Conservation (phyloP, 371 early-diverging fungal species). For the Mortierella sp. region DNA sequence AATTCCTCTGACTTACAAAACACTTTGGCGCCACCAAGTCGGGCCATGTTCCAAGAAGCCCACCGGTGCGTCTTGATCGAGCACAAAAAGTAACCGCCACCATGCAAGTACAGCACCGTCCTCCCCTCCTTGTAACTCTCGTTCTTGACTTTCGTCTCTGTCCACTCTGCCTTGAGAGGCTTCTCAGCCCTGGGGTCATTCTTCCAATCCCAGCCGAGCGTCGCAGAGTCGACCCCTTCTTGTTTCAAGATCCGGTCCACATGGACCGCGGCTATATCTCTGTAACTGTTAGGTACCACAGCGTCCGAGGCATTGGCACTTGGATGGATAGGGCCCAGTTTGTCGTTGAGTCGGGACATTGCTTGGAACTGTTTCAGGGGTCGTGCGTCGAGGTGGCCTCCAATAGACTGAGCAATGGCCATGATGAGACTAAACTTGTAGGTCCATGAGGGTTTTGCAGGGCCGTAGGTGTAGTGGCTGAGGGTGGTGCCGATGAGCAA, state of each 20-base stretch:
- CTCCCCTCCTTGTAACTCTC: constrained; percentile 34
- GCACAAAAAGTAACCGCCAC: constrained; percentile 54
- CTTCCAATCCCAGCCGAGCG: constrained; percentile 54
- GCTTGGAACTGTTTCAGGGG: constrained; percentile 39
- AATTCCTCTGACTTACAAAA: constrained; percentile 33
- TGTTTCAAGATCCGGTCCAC: constrained; percentile 26
- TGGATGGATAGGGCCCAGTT: constrained; percentile 31
- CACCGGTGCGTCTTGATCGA: constrained; percentile 48
- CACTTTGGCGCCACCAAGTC: constrained; percentile 41
- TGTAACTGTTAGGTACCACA: constrained; percentile 30
- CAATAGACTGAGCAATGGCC: constrained; percentile 37
- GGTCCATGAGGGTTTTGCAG: constrained; percentile 49
- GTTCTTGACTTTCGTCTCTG: constrained; percentile 45
- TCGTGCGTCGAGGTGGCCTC: constrained; percentile 27
- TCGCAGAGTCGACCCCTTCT: constrained; percentile 30
- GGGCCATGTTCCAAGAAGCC: constrained; percentile 42
- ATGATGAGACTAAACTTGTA: constrained; percentile 49
- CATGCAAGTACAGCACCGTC: constrained; percentile 53
- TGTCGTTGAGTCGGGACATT: constrained; percentile 46
- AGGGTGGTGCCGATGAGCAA: constrained; percentile 44
- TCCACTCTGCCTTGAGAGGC: constrained; percentile 48
- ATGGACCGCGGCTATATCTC: constrained; percentile 43
- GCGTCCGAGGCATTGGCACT: constrained; percentile 40
- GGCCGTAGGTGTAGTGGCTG: constrained; percentile 45
- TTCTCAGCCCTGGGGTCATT: constrained; percentile 37